phyloP scores from a whole-genome alignment of 1,284 basidiomycete genomes.

The Acaromyces ingoldii region DNA sequence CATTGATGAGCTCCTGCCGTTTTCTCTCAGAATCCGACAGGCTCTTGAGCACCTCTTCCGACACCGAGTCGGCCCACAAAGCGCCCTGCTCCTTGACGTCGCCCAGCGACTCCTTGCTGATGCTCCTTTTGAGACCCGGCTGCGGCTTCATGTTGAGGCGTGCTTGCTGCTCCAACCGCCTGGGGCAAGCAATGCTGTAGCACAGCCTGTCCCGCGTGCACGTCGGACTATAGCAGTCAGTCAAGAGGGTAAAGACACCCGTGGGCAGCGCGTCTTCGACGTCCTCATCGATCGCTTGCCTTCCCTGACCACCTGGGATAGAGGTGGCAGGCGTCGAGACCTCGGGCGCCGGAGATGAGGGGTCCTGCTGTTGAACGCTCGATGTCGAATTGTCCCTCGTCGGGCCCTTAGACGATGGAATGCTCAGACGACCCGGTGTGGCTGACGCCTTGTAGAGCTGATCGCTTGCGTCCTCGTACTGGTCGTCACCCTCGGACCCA shows the following conservation, averaged over 20 bases:
- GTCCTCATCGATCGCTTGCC: too few relatives aligned
- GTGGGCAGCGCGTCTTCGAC: constrained; percentile 66
- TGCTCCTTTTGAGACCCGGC: constrained; percentile 68
- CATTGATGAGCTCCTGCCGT: constrained; percentile 97
- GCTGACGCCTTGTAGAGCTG: too few relatives aligned
- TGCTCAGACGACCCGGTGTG: too few relatives aligned
- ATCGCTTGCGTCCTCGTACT: constrained; percentile 20
- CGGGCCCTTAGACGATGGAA: neutral
- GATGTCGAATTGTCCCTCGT: constrained; percentile 27
- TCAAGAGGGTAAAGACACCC: constrained; percentile 93
- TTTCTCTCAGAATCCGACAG: constrained; percentile 90
- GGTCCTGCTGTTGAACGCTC: constrained; percentile 34
- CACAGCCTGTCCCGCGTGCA: constrained; percentile 88
- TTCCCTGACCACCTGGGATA: constrained; percentile 30
- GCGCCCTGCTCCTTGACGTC: constrained; percentile 65
- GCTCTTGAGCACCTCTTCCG: constrained; percentile 85
- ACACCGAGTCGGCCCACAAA: constrained; percentile 95
- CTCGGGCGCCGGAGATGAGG: constrained; percentile 19
- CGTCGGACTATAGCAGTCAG: constrained; percentile 96
- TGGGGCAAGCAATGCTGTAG: constrained; percentile 93
- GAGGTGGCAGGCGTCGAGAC: constrained; percentile 44
- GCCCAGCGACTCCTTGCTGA: constrained; percentile 74
- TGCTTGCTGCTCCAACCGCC: constrained; percentile 88
- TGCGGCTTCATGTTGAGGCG: constrained; percentile 81
- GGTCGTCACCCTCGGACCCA: neutral